Evolutionary conservation across 257 asterid genomes (phyloP).

Genomic region (Przewalskia tangutica): DNA sequence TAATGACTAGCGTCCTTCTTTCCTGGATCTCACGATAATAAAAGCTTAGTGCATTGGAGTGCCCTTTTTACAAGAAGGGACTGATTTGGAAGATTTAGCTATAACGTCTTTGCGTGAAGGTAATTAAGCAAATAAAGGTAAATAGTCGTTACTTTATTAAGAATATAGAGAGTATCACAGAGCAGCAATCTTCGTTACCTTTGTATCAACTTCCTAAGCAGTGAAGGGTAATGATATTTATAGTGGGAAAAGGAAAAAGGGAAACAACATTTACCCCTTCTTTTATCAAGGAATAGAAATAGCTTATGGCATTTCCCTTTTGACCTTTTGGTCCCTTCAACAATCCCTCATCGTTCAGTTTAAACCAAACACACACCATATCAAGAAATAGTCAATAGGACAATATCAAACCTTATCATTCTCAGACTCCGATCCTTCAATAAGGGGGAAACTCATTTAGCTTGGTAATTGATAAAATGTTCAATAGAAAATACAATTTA

Average conservation of each 20-base stretch:
- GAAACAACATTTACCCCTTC: not conserved
- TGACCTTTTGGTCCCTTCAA: not conserved
- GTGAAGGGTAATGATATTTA: not conserved
- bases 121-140: no score
- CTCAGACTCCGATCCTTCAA: no score
- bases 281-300: not conserved
- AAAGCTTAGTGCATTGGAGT: no score
- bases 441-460: not conserved
- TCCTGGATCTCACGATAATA: no score
- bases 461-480: not conserved
- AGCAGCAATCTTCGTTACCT: no score
- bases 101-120: no score
- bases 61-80: no score
- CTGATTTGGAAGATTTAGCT: no score
- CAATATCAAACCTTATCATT: not conserved
- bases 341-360: no score
- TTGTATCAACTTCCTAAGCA: not conserved
- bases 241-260: not conserved
- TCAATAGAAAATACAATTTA: not conserved
- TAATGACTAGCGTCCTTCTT: no score
- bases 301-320: not conserved
- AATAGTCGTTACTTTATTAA: no score
- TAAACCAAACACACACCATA: not conserved
- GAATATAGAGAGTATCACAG: no score
- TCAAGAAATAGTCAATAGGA: not conserved